These are phyloP conservation scores for Hypoxylon subgilvum DNA, from an alignment of 495 filamentous ascomycete species.

Conservation along the genomic window DNA sequence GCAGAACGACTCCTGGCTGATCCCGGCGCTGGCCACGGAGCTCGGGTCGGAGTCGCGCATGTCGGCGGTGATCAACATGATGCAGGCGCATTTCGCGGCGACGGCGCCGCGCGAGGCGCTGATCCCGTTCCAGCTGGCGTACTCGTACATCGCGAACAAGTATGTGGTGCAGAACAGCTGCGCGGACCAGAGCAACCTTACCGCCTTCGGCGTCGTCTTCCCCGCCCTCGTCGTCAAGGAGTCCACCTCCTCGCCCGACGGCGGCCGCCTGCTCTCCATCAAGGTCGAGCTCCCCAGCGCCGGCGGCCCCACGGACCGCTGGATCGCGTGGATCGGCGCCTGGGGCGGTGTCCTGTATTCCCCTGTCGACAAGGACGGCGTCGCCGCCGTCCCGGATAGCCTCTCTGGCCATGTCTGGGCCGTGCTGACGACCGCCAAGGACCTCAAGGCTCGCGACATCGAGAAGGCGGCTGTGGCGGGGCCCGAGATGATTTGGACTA, in stretches of 20 bases:
- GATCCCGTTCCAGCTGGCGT: constrained; percentile 43
- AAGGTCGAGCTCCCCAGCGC: constrained; percentile 32
- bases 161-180: constrained; percentile 30
- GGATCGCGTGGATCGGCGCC: constrained; percentile 47
- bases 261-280: constrained; percentile 21
- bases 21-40: constrained; percentile 41
- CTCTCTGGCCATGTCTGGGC: constrained; percentile 49
- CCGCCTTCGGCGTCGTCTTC: constrained; percentile 22
- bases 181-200: constrained; percentile 22
- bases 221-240: constrained; percentile 31
- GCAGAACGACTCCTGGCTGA: constrained; percentile 51
- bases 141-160: constrained; percentile 40
- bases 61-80: constrained; percentile 51
- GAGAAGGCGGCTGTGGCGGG: constrained; percentile 42
- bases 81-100: constrained; percentile 47
- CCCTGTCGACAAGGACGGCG: constrained; percentile 22
- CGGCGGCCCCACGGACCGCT: constrained; percentile 19
- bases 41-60: constrained; percentile 48
- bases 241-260: constrained; percentile 5
- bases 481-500: constrained; percentile 48
- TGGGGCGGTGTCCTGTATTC: constrained; percentile 48
- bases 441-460: constrained; percentile 29
- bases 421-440: constrained; percentile 39
- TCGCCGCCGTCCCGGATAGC: constrained; percentile 35
- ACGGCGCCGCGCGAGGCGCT: constrained; percentile 45